Base-by-base conservation (phyloP, 2,329 filamentous ascomycete species). In the Phyllachora maydis region DNA sequence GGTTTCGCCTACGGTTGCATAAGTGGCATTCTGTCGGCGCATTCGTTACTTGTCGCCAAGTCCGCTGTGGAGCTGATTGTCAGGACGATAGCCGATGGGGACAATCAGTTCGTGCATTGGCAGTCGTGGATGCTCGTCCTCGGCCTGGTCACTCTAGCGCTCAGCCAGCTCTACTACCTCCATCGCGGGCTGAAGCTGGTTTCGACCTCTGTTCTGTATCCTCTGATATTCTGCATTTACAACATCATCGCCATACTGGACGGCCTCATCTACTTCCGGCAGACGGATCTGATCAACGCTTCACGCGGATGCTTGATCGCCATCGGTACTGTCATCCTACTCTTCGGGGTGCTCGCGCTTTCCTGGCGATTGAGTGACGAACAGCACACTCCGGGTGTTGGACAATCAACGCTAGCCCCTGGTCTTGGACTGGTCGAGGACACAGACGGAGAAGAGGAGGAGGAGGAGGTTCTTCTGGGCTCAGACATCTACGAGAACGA, bases 171-270 rank as follows among this genome's bases (percentile, higher is more conserved):
- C 5, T 98, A 92, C 50, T 95, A 90, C 47, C 66, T 98, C 30
- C 88, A 98, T 43, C 68, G 79, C 20, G 88, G 88, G 25, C 61
- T 98, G 31, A 92, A 92, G 49, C 62, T 98, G 24, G 82, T 90
- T 46, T 93, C 83, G 26, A 95, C 88, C 12, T 92, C 81, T 38
- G 75, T 95, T 30, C 60, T 98, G 35, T 98, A 98, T 47, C 88
- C 88, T 4, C 72, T 95, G 36, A 83, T 95, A 18, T 98, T 98
- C 50, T 98, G 88, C 59, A 69, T 95, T 33, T 98, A 95, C 60
- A 98, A 98, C 57, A 92, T 98, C 40, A 83, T 95, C 40, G 88
- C 88, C 34, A 98, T 98, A 35, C 57, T 95, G 35, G 88, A 98
- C 48, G 88, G 88, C 16, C 60, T 98, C 35, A 92, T 98, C 38